Evolutionary conservation across 345 rosid genomes (phyloP), one percentile per base, ranked within the genome.

Genomic region (Ceriops tagal): DNA sequence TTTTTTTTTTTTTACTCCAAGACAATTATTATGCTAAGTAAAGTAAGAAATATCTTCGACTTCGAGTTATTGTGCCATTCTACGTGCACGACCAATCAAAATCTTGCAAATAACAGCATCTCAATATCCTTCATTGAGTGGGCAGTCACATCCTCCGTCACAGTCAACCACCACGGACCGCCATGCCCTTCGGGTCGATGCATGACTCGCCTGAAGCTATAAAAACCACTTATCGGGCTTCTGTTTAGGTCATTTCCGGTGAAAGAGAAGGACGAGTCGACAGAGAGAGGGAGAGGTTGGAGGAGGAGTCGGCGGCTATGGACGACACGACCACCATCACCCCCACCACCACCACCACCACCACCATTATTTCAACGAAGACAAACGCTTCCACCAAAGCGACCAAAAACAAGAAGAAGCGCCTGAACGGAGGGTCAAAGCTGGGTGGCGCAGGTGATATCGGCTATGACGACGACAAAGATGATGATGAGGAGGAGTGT

Each of bases 271-370:
- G 34, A 31, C 6, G 6, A 26, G 28, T 2, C 15, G 15, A 20
- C n/a, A 1, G 53, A 22, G 52, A 0, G 53, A 22, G 28, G 15
- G 24, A 35, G 30, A 62, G 65, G 2, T 35, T 57, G 53, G 52
- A 2, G 47, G 37, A 34, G 37, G 37, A 34, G 37, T 9, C 4
- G 47, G 47, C 47, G 47, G 47, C 16, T 2, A 39, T 60, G 71
- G 73, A 61, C 67, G 70, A 27, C 55, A 67, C 26, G 49, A 15
- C 71, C 13, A 43, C 20, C 46, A 69, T 69, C 77, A 71, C 69
- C 56, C 63, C 56, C 58, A 31, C 32, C 32, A 31, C 34, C 32
- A 3, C 32, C 32, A 31, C 32, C 34, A 31, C 34, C 34, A 31
- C 34, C 34, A 43, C 49, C 39, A 59, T 63, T 32, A 39, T 53